Base-by-base conservation (phyloP, 768 basidiomycete species). In the Leccinellum albellum region DNA sequence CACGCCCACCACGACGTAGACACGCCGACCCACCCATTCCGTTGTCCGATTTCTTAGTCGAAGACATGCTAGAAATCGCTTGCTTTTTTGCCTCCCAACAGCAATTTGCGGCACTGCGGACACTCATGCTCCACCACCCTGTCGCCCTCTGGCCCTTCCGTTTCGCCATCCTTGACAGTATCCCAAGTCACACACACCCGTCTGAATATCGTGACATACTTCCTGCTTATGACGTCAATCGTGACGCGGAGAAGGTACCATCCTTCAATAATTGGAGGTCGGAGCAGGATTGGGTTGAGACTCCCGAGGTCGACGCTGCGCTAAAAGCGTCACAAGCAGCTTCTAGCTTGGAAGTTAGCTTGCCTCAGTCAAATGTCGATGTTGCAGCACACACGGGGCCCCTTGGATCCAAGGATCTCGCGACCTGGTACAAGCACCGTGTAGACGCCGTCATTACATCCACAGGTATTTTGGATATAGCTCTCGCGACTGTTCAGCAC, bases 401-500 rank as follows among this genome's bases (percentile, higher is more conserved):
- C 51, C 57, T 57, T 54, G 62, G 29, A 51, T 57, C 26, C 58
- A 64, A 42, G 56, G 64, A 84, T 29, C 76, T 98, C 7, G 74
- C 83, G 6, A 53, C 66, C 24, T 98, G 94, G 95, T 98, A 97
- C 74, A 80, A 74, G 62, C 64, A 58, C 4, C 86, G 86, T 31
- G 84, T 91, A 24, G 75, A 86, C 40, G 59, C 65, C 14, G 80
- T 93, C 58, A 81, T 94, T 26, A 69, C 75, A 7, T 74, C 77
- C 0, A 85, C 87, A 0, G 94, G 94, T 1, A 81, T 93, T 73
- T 75, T 94, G 44, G 89, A 94, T 63, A 71, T 83, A 32, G 91
- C 94, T 4, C 78, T 98, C 20, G 82, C 84, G 7, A 78, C 88
- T 46, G 80, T 93, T 9, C 95, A 97, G 69, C 86, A 96, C 61